Evolutionary conservation across 164 flowering plant genomes (phyloP).

Genomic region (Vitis cinerea): DNA sequence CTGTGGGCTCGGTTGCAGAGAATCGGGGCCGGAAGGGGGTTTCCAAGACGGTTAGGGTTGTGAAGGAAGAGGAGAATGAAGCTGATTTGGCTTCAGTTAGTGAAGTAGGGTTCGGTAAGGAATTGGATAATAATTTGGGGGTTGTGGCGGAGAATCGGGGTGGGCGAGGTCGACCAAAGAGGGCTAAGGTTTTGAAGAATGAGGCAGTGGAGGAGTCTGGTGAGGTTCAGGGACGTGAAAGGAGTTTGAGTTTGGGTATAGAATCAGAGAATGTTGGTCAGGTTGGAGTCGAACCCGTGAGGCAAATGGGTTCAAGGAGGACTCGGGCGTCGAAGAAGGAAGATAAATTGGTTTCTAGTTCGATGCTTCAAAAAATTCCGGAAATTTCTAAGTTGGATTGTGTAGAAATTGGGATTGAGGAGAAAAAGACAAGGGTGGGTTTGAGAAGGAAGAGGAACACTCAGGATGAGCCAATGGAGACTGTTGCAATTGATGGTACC

Average conservation of each 20-base stretch:
- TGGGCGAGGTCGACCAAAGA: slow-evolving; percentile 1
- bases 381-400: slow-evolving; percentile 7
- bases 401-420: slow-evolving; percentile 10
- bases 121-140: background rate
- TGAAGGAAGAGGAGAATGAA: slow-evolving; percentile 4
- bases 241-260: background rate
- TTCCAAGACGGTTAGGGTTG: slow-evolving; percentile 11
- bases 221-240: background rate
- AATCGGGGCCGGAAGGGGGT: slow-evolving; percentile 10
- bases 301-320: slow-evolving; percentile 11
- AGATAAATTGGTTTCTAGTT: background rate
- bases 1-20: slow-evolving; percentile 4
- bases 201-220: background rate
- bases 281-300: background rate
- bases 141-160: background rate
- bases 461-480: slow-evolving; percentile 6
- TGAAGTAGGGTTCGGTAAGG: background rate
- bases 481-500: background rate
- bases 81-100: background rate
- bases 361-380: slow-evolving; percentile 2
- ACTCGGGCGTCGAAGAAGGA: slow-evolving; percentile 13
- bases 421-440: slow-evolving; percentile 8
- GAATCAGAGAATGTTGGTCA: slow-evolving; percentile 2
- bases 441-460: slow-evolving; percentile 14
- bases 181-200: slow-evolving; percentile 6